These are phyloP conservation scores for Silene uniflora DNA, from an alignment of 148 eudicot species.

Conservation along the genomic window DNA sequence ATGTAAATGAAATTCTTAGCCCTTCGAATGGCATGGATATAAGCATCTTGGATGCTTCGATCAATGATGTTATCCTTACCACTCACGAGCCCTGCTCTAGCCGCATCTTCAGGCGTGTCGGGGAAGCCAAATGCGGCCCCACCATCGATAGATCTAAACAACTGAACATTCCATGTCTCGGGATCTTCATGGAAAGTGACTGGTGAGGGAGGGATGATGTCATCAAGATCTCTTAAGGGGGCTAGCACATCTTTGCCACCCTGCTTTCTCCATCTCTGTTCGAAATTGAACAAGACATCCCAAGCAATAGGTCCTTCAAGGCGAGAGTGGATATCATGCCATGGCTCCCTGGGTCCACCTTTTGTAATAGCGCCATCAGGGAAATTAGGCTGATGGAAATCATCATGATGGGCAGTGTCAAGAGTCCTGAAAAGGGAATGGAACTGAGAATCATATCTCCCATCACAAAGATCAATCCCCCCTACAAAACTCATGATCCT, in stretches of 20 bases:
- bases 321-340: slow-evolving; percentile 82
- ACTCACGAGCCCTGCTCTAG: slow-evolving; percentile 69
- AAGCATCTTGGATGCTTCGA: slow-evolving; percentile 78
- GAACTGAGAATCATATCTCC: slow-evolving; percentile 62
- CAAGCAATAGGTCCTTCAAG: slow-evolving; percentile 84
- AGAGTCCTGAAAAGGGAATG: slow-evolving; percentile 76
- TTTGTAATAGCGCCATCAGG: slow-evolving; percentile 51
- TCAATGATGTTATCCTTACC: slow-evolving; percentile 78
- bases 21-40: slow-evolving; percentile 70
- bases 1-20: slow-evolving; percentile 69
- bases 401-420: slow-evolving; percentile 66
- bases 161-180: slow-evolving; percentile 77
- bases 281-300: slow-evolving; percentile 81
- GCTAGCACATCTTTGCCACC: slow-evolving; percentile 68
- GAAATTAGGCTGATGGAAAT: slow-evolving; percentile 77
- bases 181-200: slow-evolving; percentile 60
- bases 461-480: slow-evolving; percentile 83
- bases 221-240: slow-evolving; percentile 50
- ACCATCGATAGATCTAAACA: slow-evolving; percentile 77
- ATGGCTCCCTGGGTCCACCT: slow-evolving; percentile 88
- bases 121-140: slow-evolving; percentile 89
- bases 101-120: slow-evolving; percentile 73
- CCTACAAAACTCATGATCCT: slow-evolving; percentile 82
- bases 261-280: slow-evolving; percentile 87
- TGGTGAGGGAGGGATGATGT: slow-evolving; percentile 67